Evolutionary conservation across 495 filamentous ascomycete species (phyloP).

Genomic region (Cenococcum geophilum): DNA sequence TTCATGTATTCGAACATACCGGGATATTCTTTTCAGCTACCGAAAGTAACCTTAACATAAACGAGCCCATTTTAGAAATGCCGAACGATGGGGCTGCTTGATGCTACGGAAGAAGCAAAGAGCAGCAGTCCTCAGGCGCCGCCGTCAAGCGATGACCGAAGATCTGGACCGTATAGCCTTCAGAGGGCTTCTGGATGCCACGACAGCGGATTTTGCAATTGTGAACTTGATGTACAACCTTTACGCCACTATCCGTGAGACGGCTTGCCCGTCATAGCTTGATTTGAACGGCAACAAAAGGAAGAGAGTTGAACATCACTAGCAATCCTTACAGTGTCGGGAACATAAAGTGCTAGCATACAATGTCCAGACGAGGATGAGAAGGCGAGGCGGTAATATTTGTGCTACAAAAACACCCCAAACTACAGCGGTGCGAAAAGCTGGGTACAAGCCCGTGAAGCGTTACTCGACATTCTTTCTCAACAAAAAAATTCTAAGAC

Average conservation of each 20-base stretch:
- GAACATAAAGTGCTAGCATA: neutral
- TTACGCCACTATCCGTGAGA: slow-evolving; percentile 2
- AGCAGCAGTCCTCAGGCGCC: neutral
- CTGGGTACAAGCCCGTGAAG: slow-evolving; percentile 7
- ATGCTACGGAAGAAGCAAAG: neutral
- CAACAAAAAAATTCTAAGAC: slow-evolving; percentile 5
- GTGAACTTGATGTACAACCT: neutral
- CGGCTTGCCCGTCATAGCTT: slow-evolving; percentile 1
- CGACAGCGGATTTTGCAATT: neutral
- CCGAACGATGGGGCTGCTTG: neutral
- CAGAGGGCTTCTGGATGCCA: neutral
- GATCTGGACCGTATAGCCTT: neutral
- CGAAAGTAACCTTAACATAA: neutral
- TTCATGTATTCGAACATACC: neutral
- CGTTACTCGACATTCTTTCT: slow-evolving; percentile 4
- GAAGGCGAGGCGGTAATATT: neutral
- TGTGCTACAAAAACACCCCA: slow-evolving; percentile 3
- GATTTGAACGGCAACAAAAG: neutral
- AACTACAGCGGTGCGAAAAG: neutral
- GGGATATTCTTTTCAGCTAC: neutral
- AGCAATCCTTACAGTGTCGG: neutral
- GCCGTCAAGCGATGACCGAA: neutral
- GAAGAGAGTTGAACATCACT: neutral
- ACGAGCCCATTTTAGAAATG: neutral
- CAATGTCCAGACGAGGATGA: slow-evolving; percentile 3